Conservation (phyloP, 179 eudicot species). For the Camellia oleifera region DNA sequence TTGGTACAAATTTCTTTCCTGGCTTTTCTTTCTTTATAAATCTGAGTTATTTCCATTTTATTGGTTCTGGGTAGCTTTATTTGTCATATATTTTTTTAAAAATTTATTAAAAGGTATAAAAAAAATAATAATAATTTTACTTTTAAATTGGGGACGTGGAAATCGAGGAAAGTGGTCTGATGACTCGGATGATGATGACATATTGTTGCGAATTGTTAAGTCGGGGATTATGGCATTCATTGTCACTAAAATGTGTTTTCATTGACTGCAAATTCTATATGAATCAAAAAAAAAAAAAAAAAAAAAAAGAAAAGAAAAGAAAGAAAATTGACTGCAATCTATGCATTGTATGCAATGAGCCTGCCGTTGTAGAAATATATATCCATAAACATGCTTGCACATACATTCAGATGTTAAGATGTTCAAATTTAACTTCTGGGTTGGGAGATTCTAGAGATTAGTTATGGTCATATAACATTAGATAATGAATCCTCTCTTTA, state of each 20-base stretch:
- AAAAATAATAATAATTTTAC: no score
- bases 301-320: no score
- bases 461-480: neutral
- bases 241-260: constrained; percentile 6
- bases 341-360: neutral
- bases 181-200: neutral
- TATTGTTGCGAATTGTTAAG: neutral
- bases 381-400: neutral
- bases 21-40: neutral
- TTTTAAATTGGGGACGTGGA: constrained; percentile 10
- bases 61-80: neutral
- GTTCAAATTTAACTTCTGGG: neutral
- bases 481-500: constrained; percentile 6
- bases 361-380: neutral
- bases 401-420: neutral
- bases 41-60: neutral
- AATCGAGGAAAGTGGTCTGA: constrained; percentile 13
- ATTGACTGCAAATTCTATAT: neutral
- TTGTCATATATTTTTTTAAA: neutral
- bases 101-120: neutral
- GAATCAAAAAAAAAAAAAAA: no score
- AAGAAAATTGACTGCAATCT: neutral
- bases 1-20: neutral
- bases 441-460: neutral
- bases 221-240: constrained; percentile 2